These are phyloP conservation scores for Sorghum bicolor DNA, from an alignment of 176 grass and related monocot species.

Conservation along the genomic window Sorghum_bicolor_NCBIv3 NC_012879.2:58023501-58024000, in stretches of 20 bases:
- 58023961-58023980: slow-evolving; percentile 8
- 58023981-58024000: slow-evolving; percentile 7
- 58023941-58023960: slow-evolving; percentile 77
- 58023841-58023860: slow-evolving; percentile 45
- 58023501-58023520: neutral
- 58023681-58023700: neutral
- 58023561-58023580: neutral
- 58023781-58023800: neutral
- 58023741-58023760: neutral
- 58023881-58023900: slow-evolving; percentile 86
- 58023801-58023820: neutral
- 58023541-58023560: slow-evolving; percentile 2
- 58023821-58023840: neutral
- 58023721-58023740: neutral
- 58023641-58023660: neutral
- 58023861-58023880: slow-evolving; percentile 66
- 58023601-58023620: neutral
- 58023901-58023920: slow-evolving; percentile 67
- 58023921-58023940: slow-evolving; percentile 71
- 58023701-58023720: neutral
- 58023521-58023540: neutral
- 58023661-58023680: neutral
- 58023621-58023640: neutral
- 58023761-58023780: neutral
- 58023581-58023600: neutral